These are phyloP conservation scores for Biscogniauxia mediterranea DNA, from an alignment of 2,329 filamentous ascomycete species.

Conservation along the genomic window DNA sequence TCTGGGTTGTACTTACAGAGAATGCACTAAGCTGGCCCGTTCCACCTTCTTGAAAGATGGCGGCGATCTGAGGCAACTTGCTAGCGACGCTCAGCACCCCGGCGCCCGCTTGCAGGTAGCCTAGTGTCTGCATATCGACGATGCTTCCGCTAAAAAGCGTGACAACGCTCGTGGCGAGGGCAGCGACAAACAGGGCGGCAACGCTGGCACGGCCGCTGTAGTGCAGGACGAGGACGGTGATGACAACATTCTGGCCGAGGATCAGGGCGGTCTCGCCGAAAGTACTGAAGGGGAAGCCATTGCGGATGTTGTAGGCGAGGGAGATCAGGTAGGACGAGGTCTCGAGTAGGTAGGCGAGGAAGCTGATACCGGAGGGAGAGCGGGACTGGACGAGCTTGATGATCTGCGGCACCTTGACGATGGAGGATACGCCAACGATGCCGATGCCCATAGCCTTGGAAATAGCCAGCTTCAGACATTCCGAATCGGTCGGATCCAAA, in stretches of 20 bases:
- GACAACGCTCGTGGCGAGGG: constrained; percentile 66
- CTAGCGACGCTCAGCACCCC: constrained; percentile 80
- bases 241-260: constrained; percentile 86
- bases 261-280: constrained; percentile 95
- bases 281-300: constrained; percentile 92
- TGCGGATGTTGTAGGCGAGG: constrained; percentile 88
- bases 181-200: constrained; percentile 77
- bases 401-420: constrained; percentile 97
- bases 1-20: constrained; percentile 60
- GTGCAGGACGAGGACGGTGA: constrained; percentile 80
- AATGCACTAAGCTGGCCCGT: constrained; percentile 97
- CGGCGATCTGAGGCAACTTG: constrained; percentile 90
- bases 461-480: constrained; percentile 84
- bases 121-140: constrained; percentile 65
- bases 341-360: constrained; percentile 90
- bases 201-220: constrained; percentile 68
- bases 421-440: constrained; percentile 84
- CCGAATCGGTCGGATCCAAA: constrained; percentile 71
- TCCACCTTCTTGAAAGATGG: constrained; percentile 79
- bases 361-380: constrained; percentile 80
- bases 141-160: constrained; percentile 67
- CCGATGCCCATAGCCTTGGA: constrained; percentile 91
- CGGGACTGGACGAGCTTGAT: constrained; percentile 81
- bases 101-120: constrained; percentile 78
- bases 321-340: constrained; percentile 84